phyloP scores from a whole-genome alignment of 192 early-diverging fungal genomes.

The Rhizophagus sp. region DNA sequence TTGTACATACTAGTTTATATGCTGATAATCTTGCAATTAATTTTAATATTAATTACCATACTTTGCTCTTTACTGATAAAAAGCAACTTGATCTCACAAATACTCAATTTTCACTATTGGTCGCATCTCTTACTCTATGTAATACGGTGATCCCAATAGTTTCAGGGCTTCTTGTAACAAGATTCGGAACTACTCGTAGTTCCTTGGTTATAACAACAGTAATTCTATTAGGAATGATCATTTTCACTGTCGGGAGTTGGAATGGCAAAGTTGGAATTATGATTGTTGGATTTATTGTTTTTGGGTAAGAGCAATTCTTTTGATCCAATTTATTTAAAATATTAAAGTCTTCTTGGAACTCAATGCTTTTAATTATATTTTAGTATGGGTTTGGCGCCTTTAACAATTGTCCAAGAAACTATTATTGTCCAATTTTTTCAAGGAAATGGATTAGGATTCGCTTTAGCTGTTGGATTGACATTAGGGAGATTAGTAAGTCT shows the following conservation, averaged over 20 bases:
- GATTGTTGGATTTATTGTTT: slow-evolving; percentile 44
- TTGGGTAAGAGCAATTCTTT: slow-evolving; percentile 39
- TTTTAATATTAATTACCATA: slow-evolving; percentile 55
- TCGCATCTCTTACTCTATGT: slow-evolving; percentile 46
- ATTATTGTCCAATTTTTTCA: slow-evolving; percentile 77
- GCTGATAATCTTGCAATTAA: slow-evolving; percentile 48
- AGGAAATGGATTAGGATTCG: slow-evolving; percentile 65
- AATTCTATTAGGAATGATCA: slow-evolving; percentile 39
- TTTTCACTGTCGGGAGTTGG: slow-evolving; percentile 43
- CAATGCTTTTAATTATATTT: slow-evolving; percentile 27
- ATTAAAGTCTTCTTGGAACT: neutral
- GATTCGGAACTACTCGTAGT: slow-evolving; percentile 46
- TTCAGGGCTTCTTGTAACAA: slow-evolving; percentile 44
- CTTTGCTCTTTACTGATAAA: slow-evolving; percentile 53
- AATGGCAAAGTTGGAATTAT: slow-evolving; percentile 40
- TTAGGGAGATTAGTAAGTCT: slow-evolving; percentile 62
- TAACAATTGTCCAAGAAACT: slow-evolving; percentile 79
- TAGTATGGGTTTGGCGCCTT: slow-evolving; percentile 72
- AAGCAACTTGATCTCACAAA: slow-evolving; percentile 46
- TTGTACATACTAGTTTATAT: slow-evolving; percentile 57
- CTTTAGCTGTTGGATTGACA: slow-evolving; percentile 69
- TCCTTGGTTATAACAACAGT: slow-evolving; percentile 46
- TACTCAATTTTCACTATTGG: slow-evolving; percentile 47
- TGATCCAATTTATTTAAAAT: neutral
- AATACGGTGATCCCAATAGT: slow-evolving; percentile 46